Evolutionary conservation across 2,329 filamentous ascomycete species (phyloP).

Genomic region (Cercospora sp.): DNA sequence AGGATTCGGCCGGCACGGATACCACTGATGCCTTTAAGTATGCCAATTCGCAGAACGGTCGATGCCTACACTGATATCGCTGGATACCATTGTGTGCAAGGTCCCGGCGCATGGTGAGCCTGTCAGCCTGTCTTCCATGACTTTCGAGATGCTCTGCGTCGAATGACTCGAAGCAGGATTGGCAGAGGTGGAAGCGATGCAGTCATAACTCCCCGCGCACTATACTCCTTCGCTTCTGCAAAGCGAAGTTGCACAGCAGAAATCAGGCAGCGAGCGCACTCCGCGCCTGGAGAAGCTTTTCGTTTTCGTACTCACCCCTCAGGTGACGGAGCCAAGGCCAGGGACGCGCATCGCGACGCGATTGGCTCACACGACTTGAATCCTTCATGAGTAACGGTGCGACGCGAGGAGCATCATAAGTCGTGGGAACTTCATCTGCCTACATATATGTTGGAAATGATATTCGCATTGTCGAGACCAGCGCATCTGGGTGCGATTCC

Average conservation of each 20-base stretch:
- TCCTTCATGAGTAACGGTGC: background rate
- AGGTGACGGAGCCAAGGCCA: background rate
- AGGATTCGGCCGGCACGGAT: background rate
- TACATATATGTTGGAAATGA: background rate
- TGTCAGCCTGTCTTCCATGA: background rate
- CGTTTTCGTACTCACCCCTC: background rate
- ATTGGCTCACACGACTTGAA: background rate
- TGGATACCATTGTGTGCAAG: constrained; percentile 17
- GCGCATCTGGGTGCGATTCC: background rate
- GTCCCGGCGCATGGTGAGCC: background rate
- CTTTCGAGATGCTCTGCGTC: background rate
- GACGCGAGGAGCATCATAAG: background rate
- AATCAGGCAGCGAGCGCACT: background rate
- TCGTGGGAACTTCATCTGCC: background rate
- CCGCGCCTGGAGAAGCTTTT: background rate
- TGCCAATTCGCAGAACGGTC: constrained; percentile 7
- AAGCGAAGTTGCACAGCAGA: background rate
- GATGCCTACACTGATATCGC: constrained; percentile 15
- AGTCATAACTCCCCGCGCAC: background rate
- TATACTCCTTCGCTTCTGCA: background rate
- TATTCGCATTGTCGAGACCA: background rate
- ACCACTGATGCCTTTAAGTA: background rate
- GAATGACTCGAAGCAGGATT: background rate
- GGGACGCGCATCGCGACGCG: background rate
- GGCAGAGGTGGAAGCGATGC: background rate